Conservation (phyloP, 78 protist genomes). For the Polysphondylium violaceum region DNA sequence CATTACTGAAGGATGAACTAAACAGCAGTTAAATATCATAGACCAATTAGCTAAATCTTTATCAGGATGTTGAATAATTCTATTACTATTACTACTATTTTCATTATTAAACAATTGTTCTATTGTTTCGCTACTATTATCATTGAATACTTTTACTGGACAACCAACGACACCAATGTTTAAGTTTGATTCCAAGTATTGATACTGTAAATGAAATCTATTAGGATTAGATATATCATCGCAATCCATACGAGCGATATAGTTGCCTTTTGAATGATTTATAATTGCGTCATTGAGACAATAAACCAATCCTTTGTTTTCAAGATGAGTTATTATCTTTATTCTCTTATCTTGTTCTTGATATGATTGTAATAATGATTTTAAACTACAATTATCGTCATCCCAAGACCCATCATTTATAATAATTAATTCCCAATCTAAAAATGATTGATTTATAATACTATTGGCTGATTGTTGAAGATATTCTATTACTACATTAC, state of each 20-base stretch:
- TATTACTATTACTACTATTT: slow-evolving; percentile 1
- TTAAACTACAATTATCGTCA: not conserved
- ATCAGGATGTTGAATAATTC: slow-evolving; percentile 21
- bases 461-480: slow-evolving; percentile 25
- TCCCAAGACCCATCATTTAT: slow-evolving; percentile 65
- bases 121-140: not conserved
- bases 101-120: not conserved
- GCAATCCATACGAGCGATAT: slow-evolving; percentile 76
- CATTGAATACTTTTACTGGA: slow-evolving; percentile 18
- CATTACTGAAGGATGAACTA: slow-evolving; percentile 76
- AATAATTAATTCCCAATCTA: slow-evolving; percentile 33
- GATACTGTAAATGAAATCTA: slow-evolving; percentile 23
- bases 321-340: not conserved
- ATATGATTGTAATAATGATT: not conserved
- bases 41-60: slow-evolving; percentile 28
- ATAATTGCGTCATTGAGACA: slow-evolving; percentile 20
- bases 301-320: slow-evolving; percentile 26
- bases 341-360: not conserved
- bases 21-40: slow-evolving; percentile 63
- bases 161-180: slow-evolving; percentile 30
- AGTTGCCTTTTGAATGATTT: not conserved
- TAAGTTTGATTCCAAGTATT: slow-evolving; percentile 12
- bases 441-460: slow-evolving; percentile 45
- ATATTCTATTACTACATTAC: slow-evolving; percentile 5
- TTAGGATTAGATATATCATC: slow-evolving; percentile 63